Conservation (phyloP, 805 yeast genomes). For the Lipomyces lipofer region DNA sequence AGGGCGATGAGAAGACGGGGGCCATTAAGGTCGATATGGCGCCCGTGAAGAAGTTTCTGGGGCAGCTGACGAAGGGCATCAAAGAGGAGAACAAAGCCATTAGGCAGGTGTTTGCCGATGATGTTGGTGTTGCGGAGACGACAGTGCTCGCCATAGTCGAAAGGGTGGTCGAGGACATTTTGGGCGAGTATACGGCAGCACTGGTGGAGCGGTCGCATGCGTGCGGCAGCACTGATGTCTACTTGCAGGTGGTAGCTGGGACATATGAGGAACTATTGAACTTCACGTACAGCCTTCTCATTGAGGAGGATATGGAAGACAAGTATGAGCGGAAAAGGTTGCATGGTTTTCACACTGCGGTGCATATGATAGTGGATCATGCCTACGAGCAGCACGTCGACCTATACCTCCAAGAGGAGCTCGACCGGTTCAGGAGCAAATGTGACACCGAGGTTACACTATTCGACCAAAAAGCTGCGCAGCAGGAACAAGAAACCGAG, state of each 20-base stretch:
- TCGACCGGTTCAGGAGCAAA: constrained; percentile 32
- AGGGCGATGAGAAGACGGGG: constrained; percentile 10
- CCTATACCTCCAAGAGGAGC: constrained; percentile 38
- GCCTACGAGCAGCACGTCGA: constrained; percentile 36
- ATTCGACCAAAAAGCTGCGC: constrained; percentile 42
- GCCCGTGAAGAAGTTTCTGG: constrained; percentile 27
- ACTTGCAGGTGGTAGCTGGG: constrained; percentile 46
- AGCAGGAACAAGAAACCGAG: constrained; percentile 52
- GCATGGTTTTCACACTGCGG: constrained; percentile 19
- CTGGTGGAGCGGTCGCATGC: constrained; percentile 32
- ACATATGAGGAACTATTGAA: constrained; percentile 34
- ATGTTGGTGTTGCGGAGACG: constrained; percentile 44
- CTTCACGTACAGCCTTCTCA: constrained; percentile 35
- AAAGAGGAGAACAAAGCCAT: constrained; percentile 44
- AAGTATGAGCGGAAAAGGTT: constrained; percentile 4
- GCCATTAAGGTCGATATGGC: constrained; percentile 28
- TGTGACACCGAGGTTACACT: constrained; percentile 36
- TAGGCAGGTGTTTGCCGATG: constrained; percentile 48
- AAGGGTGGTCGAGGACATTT: constrained; percentile 42
- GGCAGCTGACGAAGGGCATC: constrained; percentile 42
- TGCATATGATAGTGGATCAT: constrained; percentile 33
- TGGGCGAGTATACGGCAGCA: constrained; percentile 34
- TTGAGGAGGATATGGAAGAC: constrained; percentile 14
- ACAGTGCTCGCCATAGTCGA: constrained; percentile 49
- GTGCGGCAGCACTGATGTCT: constrained; percentile 29